Evolutionary conservation across 257 asterid genomes (phyloP), one percentile per base, ranked within the genome.

Genomic region (Solanum clarkiae): DNA sequence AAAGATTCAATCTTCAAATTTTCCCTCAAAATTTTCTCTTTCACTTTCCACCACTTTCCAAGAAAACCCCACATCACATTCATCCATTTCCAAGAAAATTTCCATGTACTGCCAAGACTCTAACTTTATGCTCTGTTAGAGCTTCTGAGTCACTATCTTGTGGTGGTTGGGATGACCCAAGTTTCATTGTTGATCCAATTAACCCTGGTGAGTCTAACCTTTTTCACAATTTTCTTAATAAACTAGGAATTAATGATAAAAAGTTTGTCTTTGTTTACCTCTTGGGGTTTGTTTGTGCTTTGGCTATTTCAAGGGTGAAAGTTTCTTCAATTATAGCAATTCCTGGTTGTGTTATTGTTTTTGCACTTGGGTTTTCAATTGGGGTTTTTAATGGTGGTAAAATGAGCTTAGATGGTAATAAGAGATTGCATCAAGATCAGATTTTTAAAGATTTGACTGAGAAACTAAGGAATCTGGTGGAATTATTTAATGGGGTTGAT

Each of bases 211-310:
- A 92, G 94, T 90, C 92, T 74, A 92, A 89, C 82, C 90, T 72
- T 90, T 81, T 94, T 42, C 88, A 62, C 24, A 87, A 80, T 86
- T 86, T 94, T 82, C 88, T 94, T 79, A 83, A 85, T 83, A 94
- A 92, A 6, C 84, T 91, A 13, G 97, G 99, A 84, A 88, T 94
- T 60, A 92, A 88, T 81, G 97, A 92, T 82, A 93, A 88, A 87
- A 95, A 93, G 89, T 92, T 83, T 86, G 88, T 91, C 26, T 91
- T 92, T 87, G 97, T 96, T 71, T 96, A 91, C 85, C 87, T 93
- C 53, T 90, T 94, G 86, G 99, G 99, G 7, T 93, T 96, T 87
- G 89, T 94, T 79, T 93, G 98, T 85, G 98, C 99, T 40, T 86
- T 94, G 90, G 97, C 94, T 12, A 86, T 96, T 84, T 93, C 95